Evolutionary conservation across 140 eudicot genomes (phyloP).

Genomic region (Erigeron philadelphicus): DNA sequence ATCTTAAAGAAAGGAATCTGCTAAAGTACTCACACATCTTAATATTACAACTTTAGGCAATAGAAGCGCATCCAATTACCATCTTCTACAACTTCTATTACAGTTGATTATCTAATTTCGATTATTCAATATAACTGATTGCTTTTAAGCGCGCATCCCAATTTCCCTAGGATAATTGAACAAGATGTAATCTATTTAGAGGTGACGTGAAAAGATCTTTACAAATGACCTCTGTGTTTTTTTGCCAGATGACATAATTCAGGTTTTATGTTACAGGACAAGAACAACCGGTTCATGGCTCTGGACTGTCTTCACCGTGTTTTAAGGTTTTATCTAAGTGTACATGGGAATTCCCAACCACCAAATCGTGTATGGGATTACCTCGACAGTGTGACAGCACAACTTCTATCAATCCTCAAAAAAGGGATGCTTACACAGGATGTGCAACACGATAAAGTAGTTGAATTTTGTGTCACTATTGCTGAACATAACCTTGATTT

Average conservation of each 20-base stretch:
- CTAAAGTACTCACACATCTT: not conserved
- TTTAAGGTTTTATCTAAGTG: slow-evolving; percentile 83
- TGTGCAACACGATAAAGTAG: slow-evolving; percentile 96
- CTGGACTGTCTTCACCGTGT: slow-evolving; percentile 96
- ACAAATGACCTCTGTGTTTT: not conserved
- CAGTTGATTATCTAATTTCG: slow-evolving; percentile 3
- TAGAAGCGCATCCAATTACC: slow-evolving; percentile 4
- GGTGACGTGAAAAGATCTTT: not conserved
- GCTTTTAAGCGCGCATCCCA: slow-evolving; percentile 1
- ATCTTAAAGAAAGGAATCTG: not conserved
- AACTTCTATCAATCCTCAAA: slow-evolving; percentile 67
- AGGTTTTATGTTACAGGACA: slow-evolving; percentile 60
- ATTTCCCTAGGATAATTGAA: not conserved
- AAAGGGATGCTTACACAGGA: slow-evolving; percentile 98
- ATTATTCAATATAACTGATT: slow-evolving; percentile 5
- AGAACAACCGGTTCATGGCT: slow-evolving; percentile 96
- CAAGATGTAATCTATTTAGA: slow-evolving; percentile 7
- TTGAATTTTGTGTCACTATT: slow-evolving; percentile 92
- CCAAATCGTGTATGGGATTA: slow-evolving; percentile 98
- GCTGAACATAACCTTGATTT: slow-evolving; percentile 97
- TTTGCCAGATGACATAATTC: slow-evolving; percentile 3
- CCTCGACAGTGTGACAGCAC: slow-evolving; percentile 96
- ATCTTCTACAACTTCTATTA: not conserved
- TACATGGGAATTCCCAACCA: slow-evolving; percentile 79
- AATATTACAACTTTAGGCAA: slow-evolving; percentile 2